phyloP scores from a whole-genome alignment of 441 rosid genomes.

The Cnidoscolus chayamansa region DNA sequence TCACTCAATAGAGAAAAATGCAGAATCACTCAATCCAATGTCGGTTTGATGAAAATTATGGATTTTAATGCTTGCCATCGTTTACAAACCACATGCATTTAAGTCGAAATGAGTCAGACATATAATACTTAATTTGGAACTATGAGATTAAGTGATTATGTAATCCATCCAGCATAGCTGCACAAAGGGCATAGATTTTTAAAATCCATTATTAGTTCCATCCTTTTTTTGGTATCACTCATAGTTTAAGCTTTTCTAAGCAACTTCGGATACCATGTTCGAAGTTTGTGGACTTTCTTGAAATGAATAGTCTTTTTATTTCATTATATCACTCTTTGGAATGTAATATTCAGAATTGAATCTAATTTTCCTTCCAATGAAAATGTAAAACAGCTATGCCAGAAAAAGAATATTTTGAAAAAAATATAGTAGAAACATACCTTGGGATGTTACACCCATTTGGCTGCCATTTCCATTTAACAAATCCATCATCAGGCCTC shows the following conservation, averaged over 20 bases:
- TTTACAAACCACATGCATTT: neutral
- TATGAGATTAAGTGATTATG: neutral
- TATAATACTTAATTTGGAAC: neutral
- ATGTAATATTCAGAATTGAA: neutral
- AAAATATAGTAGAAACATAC: constrained; percentile 23
- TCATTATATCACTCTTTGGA: neutral
- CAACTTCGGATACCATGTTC: neutral
- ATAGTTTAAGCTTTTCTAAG: neutral
- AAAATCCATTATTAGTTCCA: neutral
- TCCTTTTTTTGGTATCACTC: constrained; percentile 8
- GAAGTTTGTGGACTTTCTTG: neutral
- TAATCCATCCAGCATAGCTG: neutral
- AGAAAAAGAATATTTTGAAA: neutral
- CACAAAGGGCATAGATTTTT: neutral
- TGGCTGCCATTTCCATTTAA: constrained; percentile 70
- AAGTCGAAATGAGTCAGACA: neutral
- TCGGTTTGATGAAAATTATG: neutral
- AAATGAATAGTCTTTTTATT: neutral
- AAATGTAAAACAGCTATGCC: neutral
- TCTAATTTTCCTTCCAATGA: neutral
- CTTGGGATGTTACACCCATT: constrained; percentile 64
- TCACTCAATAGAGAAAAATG: too few species aligned
- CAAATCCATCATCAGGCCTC: constrained; percentile 59
- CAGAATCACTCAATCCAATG: too few species aligned
- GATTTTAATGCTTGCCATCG: constrained; percentile 1